Base-by-base conservation (phyloP, 208 protist species). In the Angomonas deanei region DNA sequence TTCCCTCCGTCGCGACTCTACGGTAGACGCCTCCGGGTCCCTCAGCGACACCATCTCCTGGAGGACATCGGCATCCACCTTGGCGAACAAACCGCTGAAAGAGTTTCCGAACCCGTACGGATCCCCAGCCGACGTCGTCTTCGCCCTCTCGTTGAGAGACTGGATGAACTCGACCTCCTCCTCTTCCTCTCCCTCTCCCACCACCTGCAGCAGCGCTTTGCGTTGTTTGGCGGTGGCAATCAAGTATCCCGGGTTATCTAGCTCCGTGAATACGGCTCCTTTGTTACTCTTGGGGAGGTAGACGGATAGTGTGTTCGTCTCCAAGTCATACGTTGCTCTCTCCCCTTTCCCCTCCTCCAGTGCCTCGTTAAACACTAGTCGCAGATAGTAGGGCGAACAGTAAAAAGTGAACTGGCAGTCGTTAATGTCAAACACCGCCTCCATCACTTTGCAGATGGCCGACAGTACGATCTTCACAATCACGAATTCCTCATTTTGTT, bases 371-470 rank as follows among this genome's bases (percentile, higher is more conserved):
- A 97, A 97, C 42, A 68, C 81, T 17, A 97, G 77, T 17, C 89
- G 75, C 15, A 97, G 74, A 49, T 96, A 96, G 66, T 96, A 97
- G 5, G 93, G 93, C 4, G 70, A 68, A 55, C 85, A 91, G 71
- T 92, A 78, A 60, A 97, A 96, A 1, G 86, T 93, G 59, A 97
- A 96, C 53, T 93, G 78, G 6, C 72, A 80, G 6, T 68, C 78
- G 21, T 76, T 53, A 55, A 97, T 93, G 54, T 84, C 77, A 55
- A 97, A 97, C 50, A 79, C 71, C 24, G 90, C 84, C 27, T 74
- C 76, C 42, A 75, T 74, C 26, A 88, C 81, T 56, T 95, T 95
- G 66, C 88, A 91, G 30, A 93, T 74, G 13, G 79, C 72, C 0
- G 78, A 86, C 26, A 97, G 80, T 1, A 67, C 72, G 27, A 97